Evolutionary conservation across 148 eudicot genomes (phyloP).

Genomic region (Fagopyrum homotropicum): DNA sequence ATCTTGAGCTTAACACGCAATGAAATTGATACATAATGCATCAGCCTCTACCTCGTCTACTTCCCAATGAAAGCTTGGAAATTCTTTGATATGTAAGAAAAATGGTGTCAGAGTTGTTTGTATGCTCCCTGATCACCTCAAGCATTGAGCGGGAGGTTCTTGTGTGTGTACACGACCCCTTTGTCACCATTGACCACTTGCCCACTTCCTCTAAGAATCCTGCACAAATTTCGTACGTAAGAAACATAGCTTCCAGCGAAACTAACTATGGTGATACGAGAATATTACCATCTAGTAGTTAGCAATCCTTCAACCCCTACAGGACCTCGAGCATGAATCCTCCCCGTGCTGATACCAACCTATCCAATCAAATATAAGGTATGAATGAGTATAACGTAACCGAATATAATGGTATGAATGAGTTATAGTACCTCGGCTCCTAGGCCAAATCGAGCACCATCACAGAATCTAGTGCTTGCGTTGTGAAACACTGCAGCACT

Average conservation of each 20-base stretch:
- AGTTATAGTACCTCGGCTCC: slow-evolving; percentile 74
- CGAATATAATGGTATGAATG: neutral
- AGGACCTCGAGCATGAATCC: slow-evolving; percentile 98
- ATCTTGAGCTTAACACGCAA: too few relatives aligned
- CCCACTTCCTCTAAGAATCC: slow-evolving; percentile 82
- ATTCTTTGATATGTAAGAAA: too few relatives aligned
- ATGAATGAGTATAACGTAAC: neutral
- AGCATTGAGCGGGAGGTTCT: slow-evolving; percentile 38
- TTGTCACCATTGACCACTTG: slow-evolving; percentile 82
- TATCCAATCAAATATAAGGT: slow-evolving; percentile 18
- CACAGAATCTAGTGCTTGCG: slow-evolving; percentile 94
- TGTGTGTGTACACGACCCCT: slow-evolving; percentile 74
- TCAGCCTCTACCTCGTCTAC: too few relatives aligned
- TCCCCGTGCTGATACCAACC: slow-evolving; percentile 98
- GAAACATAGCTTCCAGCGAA: neutral
- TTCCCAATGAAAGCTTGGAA: too few relatives aligned
- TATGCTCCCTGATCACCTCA: neutral
- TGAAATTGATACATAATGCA: too few relatives aligned
- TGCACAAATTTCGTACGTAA: slow-evolving; percentile 16
- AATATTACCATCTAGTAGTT: slow-evolving; percentile 75
- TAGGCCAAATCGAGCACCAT: slow-evolving; percentile 90
- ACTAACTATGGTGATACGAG: neutral
- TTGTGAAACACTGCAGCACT: slow-evolving; percentile 99
- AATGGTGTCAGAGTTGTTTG: too few relatives aligned
- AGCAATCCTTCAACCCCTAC: slow-evolving; percentile 98